These are phyloP conservation scores for Mucuna pruriens DNA, from an alignment of 306 rosid species.

Conservation along the genomic window DNA sequence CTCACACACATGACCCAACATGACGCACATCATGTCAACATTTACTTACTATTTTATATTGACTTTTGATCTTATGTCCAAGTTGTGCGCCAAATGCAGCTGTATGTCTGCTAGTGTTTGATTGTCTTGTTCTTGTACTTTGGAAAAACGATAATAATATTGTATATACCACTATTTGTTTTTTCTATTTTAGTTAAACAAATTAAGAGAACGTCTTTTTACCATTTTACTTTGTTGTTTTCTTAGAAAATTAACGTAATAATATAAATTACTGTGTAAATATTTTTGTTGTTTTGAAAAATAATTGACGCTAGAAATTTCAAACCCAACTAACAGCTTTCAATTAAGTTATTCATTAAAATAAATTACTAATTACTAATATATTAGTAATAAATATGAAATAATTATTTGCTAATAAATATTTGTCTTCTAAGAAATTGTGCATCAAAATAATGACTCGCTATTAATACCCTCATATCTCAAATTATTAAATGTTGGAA, in stretches of 20 bases:
- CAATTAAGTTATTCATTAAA: background rate
- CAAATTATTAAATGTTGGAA: too few relatives aligned
- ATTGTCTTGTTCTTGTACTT: background rate
- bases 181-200: too few relatives aligned
- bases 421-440: background rate
- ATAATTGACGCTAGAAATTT: background rate
- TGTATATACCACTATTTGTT: background rate
- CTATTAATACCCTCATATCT: background rate
- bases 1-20: background rate
- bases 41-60: background rate
- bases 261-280: background rate
- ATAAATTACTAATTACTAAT: background rate
- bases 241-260: background rate
- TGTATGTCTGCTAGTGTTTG: background rate
- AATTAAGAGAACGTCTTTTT: too few relatives aligned
- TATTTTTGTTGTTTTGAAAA: background rate
- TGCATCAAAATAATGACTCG: too few relatives aligned
- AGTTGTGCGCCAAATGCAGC: background rate
- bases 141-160: background rate
- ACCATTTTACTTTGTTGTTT: too few relatives aligned
- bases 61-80: background rate
- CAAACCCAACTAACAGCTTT: background rate
- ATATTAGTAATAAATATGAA: background rate
- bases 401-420: background rate
- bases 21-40: conserved; percentile 15